Conservation (phyloP, 805 yeast genomes). For the Teunomyces lycoperdinae region DNA sequence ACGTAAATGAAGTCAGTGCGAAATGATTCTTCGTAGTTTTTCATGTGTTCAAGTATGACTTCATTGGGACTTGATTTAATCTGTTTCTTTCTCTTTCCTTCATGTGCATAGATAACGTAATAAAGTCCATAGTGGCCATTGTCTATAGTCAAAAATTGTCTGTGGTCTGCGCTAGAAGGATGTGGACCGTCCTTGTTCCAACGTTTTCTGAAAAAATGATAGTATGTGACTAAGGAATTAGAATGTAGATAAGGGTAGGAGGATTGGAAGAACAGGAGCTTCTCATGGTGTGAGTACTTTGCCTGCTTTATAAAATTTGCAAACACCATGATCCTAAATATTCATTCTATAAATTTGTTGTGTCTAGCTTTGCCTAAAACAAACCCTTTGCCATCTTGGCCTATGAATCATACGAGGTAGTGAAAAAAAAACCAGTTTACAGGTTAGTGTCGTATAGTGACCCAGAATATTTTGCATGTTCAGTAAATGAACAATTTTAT, state of each 20-base stretch:
- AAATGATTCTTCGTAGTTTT: constrained; percentile 4
- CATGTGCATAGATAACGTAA: constrained; percentile 38
- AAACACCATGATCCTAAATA: constrained; percentile 9
- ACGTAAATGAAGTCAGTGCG: neutral
- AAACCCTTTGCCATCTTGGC: neutral
- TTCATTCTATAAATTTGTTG: neutral
- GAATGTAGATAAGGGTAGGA: constrained; percentile 20
- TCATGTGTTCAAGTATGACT: constrained; percentile 9
- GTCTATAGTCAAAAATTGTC: constrained; percentile 25
- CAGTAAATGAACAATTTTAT: neutral
- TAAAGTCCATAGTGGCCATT: constrained; percentile 45
- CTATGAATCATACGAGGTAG: neutral
- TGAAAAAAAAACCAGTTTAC: constrained; percentile 5
- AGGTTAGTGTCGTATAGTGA: neutral
- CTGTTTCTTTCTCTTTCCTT: constrained; percentile 19
- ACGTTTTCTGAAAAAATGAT: constrained; percentile 9
- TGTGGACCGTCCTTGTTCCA: constrained; percentile 25
- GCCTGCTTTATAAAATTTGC: constrained; percentile 14
- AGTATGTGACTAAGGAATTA: constrained; percentile 7
- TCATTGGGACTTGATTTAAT: constrained; percentile 5
- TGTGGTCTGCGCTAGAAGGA: constrained; percentile 15
- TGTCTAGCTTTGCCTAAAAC: neutral
- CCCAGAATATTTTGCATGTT: neutral
- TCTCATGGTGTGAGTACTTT: constrained; percentile 14
- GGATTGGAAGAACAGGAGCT: constrained; percentile 24